These are phyloP conservation scores for Phytophthora pistaciae DNA, from an alignment of 352 stramenopile species.

Conservation along the genomic window DNA sequence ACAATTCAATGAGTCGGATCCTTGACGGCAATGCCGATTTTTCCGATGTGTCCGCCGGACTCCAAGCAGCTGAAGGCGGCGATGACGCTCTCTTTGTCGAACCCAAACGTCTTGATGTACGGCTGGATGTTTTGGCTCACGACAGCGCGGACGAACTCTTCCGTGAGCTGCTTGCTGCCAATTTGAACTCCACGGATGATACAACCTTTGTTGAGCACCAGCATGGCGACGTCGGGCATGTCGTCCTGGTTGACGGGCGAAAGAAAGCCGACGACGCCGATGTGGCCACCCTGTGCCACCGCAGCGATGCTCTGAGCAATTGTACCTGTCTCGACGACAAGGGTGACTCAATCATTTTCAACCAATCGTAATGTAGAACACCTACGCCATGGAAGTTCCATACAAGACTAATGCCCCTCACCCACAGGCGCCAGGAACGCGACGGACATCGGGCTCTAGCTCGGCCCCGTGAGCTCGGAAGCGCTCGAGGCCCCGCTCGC, in stretches of 20 bases:
- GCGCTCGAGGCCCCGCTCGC: slow-evolving; percentile 40
- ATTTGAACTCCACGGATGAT: slow-evolving; percentile 32
- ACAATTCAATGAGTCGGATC: no score
- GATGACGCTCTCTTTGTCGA: slow-evolving; percentile 17
- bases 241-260: slow-evolving; percentile 20
- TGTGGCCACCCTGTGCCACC: slow-evolving; percentile 21
- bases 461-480: slow-evolving; percentile 2
- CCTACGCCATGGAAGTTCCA: no score
- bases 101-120: slow-evolving; percentile 37
- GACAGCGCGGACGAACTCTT: slow-evolving; percentile 33
- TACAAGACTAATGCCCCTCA: no score
- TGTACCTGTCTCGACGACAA: slow-evolving; percentile 33
- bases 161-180: slow-evolving; percentile 29
- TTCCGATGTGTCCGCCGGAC: slow-evolving; percentile 26
- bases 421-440: no score
- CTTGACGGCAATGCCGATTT: slow-evolving; percentile 33
- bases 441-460: no score
- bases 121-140: slow-evolving; percentile 28
- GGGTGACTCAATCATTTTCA: no score
- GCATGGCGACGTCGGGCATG: slow-evolving; percentile 28
- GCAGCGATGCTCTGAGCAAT: slow-evolving; percentile 39
- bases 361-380: no score
- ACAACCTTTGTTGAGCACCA: slow-evolving; percentile 26
- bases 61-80: slow-evolving; percentile 31
- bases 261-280: slow-evolving; percentile 20